Base-by-base conservation (phyloP, 306 rosid species). In the Quercus mongolica region DNA sequence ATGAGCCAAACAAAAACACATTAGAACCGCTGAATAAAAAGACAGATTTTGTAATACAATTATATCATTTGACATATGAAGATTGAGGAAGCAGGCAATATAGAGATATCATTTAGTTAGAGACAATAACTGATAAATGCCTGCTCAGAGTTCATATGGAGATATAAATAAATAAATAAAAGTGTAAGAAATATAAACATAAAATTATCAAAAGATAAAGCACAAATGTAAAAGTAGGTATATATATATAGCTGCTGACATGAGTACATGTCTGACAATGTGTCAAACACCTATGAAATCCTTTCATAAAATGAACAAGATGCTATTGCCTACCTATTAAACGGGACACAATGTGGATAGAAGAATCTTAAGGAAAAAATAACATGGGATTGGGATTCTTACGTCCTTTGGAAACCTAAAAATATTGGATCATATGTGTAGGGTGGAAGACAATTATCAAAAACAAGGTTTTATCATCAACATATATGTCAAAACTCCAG, bases 1-100 rank as follows among this genome's bases (percentile, higher is more conserved):
- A 85, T 59, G 61, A 84, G 79, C 80, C 82, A 78, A 83, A 83
- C 55, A 81, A 56, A 75, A 68, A 72, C 49, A 5, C 55, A 80
- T 74, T 78, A 79, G 72, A 78, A 28, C 33, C 20, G 56, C 68
- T 46, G 70, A 33, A 18, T 30, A 78, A 18, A 76, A 76, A 67
- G 62, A 76, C 30, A 1, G 7, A 49, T 55, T 55, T 70, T 74
- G 33, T 20, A 18, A 4, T 18, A 6, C 57, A 78, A 51, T 59
- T 44, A 26, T 51, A 74, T 26, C 26, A 25, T 46, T 35, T 31
- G 65, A 57, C 44, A 54, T 51, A 54, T 8, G 26, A 76, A 56
- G n/a, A 56, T 38, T 28, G 11, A 21, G 12, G 23, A 51, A 20
- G 21, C 18, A 65, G 13, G 51, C 67, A 63, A 56, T 26, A 77